Percentiles rank a stretch among this genome's conserved stretches.
phyloP scores from a whole-genome alignment of 768 basidiomycete species.

The Amanita subjunquillea region DNA sequence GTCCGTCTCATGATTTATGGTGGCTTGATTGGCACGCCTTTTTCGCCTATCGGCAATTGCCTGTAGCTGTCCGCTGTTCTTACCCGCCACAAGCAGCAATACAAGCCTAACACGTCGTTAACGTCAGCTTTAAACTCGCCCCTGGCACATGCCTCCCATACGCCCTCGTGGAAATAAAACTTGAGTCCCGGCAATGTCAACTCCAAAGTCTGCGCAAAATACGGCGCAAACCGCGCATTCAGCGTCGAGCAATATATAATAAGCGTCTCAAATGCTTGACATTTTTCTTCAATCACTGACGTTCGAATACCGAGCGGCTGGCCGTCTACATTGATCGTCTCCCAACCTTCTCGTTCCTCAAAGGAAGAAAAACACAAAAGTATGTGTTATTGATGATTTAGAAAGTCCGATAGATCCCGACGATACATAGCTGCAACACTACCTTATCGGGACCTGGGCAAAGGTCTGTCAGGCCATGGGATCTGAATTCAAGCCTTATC shows the following conservation, averaged over 20 bases:
- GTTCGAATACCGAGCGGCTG: no score
- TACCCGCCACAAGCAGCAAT: conserved; percentile 58
- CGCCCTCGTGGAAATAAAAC: conserved; percentile 82
- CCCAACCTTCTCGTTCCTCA: no score
- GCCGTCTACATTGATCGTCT: no score
- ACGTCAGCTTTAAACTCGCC: not conserved
- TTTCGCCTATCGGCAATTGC: conserved; percentile 59
- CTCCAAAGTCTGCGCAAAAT: conserved; percentile 60
- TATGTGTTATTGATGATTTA: conserved; percentile 14
- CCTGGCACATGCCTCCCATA: conserved; percentile 60
- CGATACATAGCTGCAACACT: conserved; percentile 64
- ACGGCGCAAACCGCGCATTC: conserved; percentile 57
- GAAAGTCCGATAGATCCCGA: conserved; percentile 59
- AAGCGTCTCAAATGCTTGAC: conserved; percentile 81
- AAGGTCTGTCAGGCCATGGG: conserved; percentile 83
- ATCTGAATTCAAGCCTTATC: conserved; percentile 77
- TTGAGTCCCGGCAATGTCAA: conserved; percentile 59
- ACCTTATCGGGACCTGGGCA: conserved; percentile 82
- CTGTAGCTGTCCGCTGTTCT: conserved; percentile 57
- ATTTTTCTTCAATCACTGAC: conserved; percentile 77
- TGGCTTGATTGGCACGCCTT: conserved; percentile 30
- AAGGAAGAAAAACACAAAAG: no score
- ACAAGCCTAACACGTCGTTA: conserved; percentile 38
- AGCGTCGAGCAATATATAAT: conserved; percentile 71
- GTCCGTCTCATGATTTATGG: conserved; percentile 28